Evolutionary conservation across 2,329 filamentous ascomycete species (phyloP).

Genomic region (Myriosclerotinia duriaeana): DNA sequence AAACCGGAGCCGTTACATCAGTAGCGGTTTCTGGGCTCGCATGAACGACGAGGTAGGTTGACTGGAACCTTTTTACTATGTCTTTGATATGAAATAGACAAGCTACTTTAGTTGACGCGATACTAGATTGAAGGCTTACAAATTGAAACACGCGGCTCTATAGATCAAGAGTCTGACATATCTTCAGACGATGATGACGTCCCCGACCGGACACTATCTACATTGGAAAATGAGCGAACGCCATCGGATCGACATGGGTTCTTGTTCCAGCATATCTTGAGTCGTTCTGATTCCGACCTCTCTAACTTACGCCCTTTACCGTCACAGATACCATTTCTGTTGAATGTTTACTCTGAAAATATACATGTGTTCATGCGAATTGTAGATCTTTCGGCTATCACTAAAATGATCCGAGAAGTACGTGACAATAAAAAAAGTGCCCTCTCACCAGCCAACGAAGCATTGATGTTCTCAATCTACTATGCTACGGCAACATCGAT

Average conservation of each 20-base stretch:
- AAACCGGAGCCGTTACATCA: conserved; percentile 46
- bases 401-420: conserved; percentile 43
- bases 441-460: conserved; percentile 49
- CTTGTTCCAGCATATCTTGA: conserved; percentile 50
- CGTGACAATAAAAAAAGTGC: conserved; percentile 39
- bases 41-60: conserved; percentile 54
- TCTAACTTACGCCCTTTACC: conserved; percentile 51
- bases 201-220: conserved; percentile 39
- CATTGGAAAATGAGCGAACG: conserved; percentile 45
- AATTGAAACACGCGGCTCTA: conserved; percentile 41
- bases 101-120: conserved; percentile 29
- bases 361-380: conserved; percentile 48
- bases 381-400: conserved; percentile 49
- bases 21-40: conserved; percentile 55
- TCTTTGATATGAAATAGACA: conserved; percentile 22
- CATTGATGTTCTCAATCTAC: conserved; percentile 57
- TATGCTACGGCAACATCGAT: conserved; percentile 56
- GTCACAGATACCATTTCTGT: conserved; percentile 55
- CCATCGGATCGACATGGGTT: conserved; percentile 52
- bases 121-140: conserved; percentile 48
- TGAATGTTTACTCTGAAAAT: conserved; percentile 53
- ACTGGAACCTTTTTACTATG: background rate
- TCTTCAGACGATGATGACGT: conserved; percentile 45
- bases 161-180: conserved; percentile 39
- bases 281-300: conserved; percentile 38